These are phyloP conservation scores for Globisporangium barbulae DNA, from an alignment of 352 stramenopile genomes.

Conservation along the genomic window DNA sequence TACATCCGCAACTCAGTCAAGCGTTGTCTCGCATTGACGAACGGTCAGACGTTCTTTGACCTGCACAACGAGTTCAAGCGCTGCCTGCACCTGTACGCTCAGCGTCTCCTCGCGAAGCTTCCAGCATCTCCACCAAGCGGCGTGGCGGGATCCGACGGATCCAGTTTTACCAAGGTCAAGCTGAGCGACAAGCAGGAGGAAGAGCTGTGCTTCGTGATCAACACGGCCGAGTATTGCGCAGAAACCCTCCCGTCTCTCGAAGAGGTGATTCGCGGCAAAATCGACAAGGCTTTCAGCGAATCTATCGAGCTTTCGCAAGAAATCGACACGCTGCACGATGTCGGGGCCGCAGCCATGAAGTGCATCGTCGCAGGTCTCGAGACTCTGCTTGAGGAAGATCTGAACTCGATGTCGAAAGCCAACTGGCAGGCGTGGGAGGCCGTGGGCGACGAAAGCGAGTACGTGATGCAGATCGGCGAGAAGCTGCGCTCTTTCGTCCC, in stretches of 20 bases:
- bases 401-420: constrained; percentile 87
- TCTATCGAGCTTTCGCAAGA: constrained; percentile 93
- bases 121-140: constrained; percentile 26
- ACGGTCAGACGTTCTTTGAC: constrained; percentile 97
- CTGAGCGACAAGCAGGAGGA: constrained; percentile 91
- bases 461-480: constrained; percentile 92
- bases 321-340: constrained; percentile 95
- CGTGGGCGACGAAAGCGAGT: constrained; percentile 95
- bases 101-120: constrained; percentile 71
- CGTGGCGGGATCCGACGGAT: constrained; percentile 5
- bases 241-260: constrained; percentile 95
- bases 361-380: constrained; percentile 94
- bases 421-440: constrained; percentile 94
- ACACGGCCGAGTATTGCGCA: constrained; percentile 98
- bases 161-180: constrained; percentile 36
- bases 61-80: constrained; percentile 93
- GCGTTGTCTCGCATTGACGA: constrained; percentile 95
- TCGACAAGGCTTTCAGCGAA: constrained; percentile 91
- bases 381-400: constrained; percentile 86
- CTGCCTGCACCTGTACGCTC: constrained; percentile 74
- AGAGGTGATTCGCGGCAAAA: constrained; percentile 95
- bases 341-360: constrained; percentile 92
- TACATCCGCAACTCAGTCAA: constrained; percentile 99
- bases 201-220: constrained; percentile 96
- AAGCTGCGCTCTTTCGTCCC: constrained; percentile 93